These are phyloP conservation scores for Mortierella hygrophila DNA, from an alignment of 192 early-diverging fungal species.

Conservation along the genomic window DNA sequence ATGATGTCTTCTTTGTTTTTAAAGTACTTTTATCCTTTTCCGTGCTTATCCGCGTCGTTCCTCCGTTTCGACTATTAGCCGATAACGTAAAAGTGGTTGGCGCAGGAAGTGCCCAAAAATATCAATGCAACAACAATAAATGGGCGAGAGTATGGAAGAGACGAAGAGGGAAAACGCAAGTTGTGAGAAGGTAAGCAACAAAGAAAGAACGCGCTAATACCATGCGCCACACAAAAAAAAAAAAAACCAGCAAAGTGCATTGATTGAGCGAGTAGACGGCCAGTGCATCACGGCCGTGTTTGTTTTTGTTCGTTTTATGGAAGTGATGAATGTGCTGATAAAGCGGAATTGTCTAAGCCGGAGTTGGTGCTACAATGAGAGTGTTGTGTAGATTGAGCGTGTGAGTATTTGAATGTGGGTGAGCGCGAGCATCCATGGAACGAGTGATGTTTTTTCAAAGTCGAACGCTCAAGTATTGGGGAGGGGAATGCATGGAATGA, in stretches of 20 bases:
- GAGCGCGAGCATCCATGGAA: background rate
- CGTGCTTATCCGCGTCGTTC: too few species aligned
- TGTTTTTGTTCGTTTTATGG: background rate
- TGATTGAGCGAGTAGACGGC: too few species aligned
- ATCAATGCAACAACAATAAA: too few species aligned
- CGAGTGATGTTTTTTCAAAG: background rate
- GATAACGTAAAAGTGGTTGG: too few species aligned
- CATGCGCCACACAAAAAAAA: background rate
- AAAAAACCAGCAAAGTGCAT: background rate
- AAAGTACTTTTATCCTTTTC: too few species aligned
- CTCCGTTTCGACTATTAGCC: too few species aligned
- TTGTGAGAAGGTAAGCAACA: too few species aligned
- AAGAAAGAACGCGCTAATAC: background rate
- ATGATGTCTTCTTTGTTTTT: too few species aligned
- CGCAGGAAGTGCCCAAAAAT: too few species aligned
- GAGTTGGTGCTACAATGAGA: background rate
- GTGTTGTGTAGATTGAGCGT: background rate
- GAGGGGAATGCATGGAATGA: background rate
- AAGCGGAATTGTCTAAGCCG: background rate
- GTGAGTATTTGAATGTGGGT: background rate
- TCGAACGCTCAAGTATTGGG: background rate
- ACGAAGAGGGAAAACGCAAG: background rate
- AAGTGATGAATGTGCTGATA: background rate
- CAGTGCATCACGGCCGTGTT: too few species aligned
- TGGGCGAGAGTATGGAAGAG: background rate